phyloP scores from a whole-genome alignment of 257 asterid genomes.

The Salvia rosmarinus region DNA sequence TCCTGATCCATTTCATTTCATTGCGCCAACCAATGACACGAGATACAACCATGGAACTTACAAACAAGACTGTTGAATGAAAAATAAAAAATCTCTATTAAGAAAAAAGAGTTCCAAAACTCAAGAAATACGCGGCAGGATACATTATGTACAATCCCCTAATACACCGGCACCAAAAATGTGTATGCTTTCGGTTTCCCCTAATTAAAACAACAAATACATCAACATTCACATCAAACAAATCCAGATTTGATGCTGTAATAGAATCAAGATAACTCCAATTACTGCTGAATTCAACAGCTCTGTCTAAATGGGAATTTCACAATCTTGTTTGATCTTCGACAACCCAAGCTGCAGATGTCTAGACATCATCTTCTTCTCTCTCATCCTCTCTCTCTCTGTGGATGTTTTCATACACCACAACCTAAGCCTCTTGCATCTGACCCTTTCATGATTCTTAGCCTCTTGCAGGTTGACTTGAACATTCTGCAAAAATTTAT shows the following conservation, averaged over 20 bases:
- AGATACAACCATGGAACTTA: background rate
- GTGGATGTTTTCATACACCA: conserved; percentile 34
- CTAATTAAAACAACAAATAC: conserved; percentile 17
- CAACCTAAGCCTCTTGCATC: conserved; percentile 59
- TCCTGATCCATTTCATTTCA: background rate
- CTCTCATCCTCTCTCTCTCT: conserved; percentile 10
- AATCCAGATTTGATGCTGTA: conserved; percentile 3
- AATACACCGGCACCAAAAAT: conserved; percentile 26
- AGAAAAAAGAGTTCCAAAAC: background rate
- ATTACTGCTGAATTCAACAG: background rate
- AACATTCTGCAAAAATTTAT: conserved; percentile 57
- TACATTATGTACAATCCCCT: background rate
- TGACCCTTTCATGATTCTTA: conserved; percentile 68
- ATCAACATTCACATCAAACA: conserved; percentile 6
- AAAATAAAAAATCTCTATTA: no score
- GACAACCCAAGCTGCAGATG: conserved; percentile 33
- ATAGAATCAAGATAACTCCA: background rate
- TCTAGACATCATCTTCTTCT: background rate
- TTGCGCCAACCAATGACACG: conserved; percentile 1
- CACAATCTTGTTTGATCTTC: conserved; percentile 28
- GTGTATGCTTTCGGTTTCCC: conserved; percentile 4
- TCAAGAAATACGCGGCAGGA: background rate
- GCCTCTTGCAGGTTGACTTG: conserved; percentile 60
- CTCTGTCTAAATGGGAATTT: no score
- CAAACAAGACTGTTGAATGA: no score